Evolutionary conservation across 495 filamentous ascomycete species (phyloP), one percentile per base, ranked within the genome.

Genomic region (Penicilliopsis zonata): DNA sequence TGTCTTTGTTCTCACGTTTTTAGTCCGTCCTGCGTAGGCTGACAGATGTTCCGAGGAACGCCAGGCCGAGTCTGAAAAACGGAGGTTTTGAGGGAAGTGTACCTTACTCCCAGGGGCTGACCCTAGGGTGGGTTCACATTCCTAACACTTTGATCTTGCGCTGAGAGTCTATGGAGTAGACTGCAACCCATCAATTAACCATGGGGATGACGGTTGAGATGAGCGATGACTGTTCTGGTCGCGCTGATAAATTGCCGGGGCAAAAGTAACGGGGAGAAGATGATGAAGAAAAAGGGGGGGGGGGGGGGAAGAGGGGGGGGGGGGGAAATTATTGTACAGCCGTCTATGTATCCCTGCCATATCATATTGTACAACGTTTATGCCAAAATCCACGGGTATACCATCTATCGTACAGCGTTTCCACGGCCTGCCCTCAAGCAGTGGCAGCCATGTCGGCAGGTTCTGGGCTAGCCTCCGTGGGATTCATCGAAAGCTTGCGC

Each of bases 1-100:
- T n/a, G n/a, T n/a, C n/a, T n/a, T n/a, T 67, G 59, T 68, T 52
- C 61, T 59, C 61, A 31, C 63, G 52, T 63, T 65, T 57, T 64
- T 68, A 68, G 64, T 68, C 64, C 64, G 59, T 43, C 51, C 53
- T 57, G 55, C 53, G 54, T 59, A 61, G 58, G 46, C 64, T 68
- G 49, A 55, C 33, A 57, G 43, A 41, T 36, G 28, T 28, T 17
- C 27, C 34, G 6, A 4, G 3, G 9, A 27, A 12, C n/a, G 35
- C 31, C 49, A 61, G 48, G 48, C 47, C 49, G 60, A 59, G 52
- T 65, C 61, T 52, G 61, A 62, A 46, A 68, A 67, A 65, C 55
- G 59, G 49, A 59, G 53, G 50, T 40, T 30, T 28, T 21, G 33
- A 28, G 17, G 35, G 45, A 60, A 59, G 59, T 54, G 59, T 63